These are phyloP conservation scores for Centella asiatica DNA, from an alignment of 129 eudicot species.

Conservation along the genomic window DNA sequence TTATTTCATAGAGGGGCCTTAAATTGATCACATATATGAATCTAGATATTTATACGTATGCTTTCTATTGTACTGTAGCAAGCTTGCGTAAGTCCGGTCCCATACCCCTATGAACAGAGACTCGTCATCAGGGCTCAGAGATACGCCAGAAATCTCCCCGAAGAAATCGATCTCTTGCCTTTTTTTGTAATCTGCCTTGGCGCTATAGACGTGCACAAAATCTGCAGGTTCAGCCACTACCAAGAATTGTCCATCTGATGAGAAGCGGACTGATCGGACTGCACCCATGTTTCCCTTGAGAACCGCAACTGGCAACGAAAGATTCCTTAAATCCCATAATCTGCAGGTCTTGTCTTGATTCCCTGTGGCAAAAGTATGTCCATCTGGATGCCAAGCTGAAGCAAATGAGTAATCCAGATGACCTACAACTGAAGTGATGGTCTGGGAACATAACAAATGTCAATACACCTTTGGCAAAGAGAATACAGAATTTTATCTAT, in stretches of 20 bases:
- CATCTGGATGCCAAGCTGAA: conserved; percentile 86
- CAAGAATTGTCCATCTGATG: conserved; percentile 71
- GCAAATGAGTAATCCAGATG: conserved; percentile 88
- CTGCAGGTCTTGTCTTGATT: conserved; percentile 92
- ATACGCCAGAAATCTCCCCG: conserved; percentile 80
- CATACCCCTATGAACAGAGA: conserved; percentile 66
- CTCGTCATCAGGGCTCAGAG: conserved; percentile 72
- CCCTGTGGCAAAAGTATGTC: conserved; percentile 63
- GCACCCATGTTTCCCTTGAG: conserved; percentile 90
- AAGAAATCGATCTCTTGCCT: conserved; percentile 81
- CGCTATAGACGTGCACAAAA: conserved; percentile 63
- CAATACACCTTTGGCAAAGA: background rate
- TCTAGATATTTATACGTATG: conserved; percentile 49
- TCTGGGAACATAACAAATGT: conserved; percentile 30
- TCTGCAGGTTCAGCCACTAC: conserved; percentile 85
- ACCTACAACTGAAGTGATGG: conserved; percentile 54
- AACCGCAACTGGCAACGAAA: conserved; percentile 37
- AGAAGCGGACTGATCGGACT: conserved; percentile 62
- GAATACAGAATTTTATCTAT: background rate
- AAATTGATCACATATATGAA: conserved; percentile 31
- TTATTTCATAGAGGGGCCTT: background rate
- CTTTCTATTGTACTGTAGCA: conserved; percentile 54
- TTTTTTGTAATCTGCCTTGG: conserved; percentile 32
- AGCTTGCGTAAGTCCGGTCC: conserved; percentile 86
- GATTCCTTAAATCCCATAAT: conserved; percentile 75